Conservation (phyloP, 441 rosid species). For the Euphorbia celastroides region DNA sequence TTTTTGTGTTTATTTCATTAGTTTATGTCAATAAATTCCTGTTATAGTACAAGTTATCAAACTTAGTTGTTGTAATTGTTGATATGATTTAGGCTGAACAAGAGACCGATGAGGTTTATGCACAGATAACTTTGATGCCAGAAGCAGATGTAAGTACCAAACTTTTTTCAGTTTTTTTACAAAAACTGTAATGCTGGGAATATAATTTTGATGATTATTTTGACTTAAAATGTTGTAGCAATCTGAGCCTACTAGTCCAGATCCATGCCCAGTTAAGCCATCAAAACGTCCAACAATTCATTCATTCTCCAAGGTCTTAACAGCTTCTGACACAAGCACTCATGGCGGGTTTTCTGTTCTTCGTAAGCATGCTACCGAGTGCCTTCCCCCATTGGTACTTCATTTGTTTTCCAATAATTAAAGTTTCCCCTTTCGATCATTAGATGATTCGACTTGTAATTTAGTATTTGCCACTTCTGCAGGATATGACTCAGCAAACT, state of each 20-base stretch:
- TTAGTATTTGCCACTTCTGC: conserved; percentile 17
- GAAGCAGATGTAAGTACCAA: conserved; percentile 50
- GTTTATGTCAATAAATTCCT: not conserved
- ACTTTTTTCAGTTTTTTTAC: not conserved
- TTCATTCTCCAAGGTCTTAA: conserved; percentile 77
- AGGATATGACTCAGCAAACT: conserved; percentile 85
- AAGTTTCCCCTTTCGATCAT: not conserved
- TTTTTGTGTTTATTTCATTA: not conserved
- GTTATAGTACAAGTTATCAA: not conserved
- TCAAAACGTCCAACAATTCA: conserved; percentile 43
- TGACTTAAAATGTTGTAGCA: conserved; percentile 33
- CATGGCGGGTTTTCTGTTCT: conserved; percentile 98
- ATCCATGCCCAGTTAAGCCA: conserved; percentile 45
- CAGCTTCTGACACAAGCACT: conserved; percentile 96
- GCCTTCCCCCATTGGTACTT: conserved; percentile 75
- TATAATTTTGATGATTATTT: not conserved
- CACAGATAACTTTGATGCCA: conserved; percentile 84
- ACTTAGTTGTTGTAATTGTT: conserved; percentile 6
- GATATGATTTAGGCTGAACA: conserved; percentile 56
- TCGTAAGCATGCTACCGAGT: conserved; percentile 87
- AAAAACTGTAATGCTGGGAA: not conserved
- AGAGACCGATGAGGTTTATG: conserved; percentile 93
- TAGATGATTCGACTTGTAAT: not conserved
- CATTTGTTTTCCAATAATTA: not conserved
- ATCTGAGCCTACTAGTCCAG: conserved; percentile 53